Conservation (phyloP, 257 asterid species). For the Salvia hispanica region DNA sequence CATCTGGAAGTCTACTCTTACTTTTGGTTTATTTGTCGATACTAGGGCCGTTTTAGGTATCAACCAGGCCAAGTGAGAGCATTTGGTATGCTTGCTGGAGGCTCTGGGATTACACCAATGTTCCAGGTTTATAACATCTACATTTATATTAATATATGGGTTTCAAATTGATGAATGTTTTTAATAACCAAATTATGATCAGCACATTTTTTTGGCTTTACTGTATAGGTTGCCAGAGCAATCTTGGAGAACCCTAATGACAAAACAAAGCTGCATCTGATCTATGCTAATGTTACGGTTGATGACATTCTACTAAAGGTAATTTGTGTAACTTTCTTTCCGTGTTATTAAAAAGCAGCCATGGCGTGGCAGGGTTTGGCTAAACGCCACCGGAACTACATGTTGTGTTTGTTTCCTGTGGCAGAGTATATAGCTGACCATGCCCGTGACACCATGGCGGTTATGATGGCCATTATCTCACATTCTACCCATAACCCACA, state of each 20-base stretch:
- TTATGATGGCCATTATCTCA: no score
- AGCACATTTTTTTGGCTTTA: slow-evolving; percentile 1
- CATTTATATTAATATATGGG: neutral
- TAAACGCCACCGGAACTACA: no score
- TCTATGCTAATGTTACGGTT: slow-evolving; percentile 83
- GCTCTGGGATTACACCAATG: slow-evolving; percentile 76
- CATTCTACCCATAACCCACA: no score
- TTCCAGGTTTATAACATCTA: slow-evolving; percentile 48
- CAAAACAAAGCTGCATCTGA: slow-evolving; percentile 72
- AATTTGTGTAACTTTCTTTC: slow-evolving; percentile 18
- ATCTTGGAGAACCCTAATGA: slow-evolving; percentile 82
- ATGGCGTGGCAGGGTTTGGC: no score
- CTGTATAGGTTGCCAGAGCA: slow-evolving; percentile 80
- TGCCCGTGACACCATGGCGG: no score
- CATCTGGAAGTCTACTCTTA: slow-evolving; percentile 20
- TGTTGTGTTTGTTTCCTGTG: no score
- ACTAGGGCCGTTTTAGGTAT: slow-evolving; percentile 68
- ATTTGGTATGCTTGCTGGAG: slow-evolving; percentile 77
- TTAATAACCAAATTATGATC: neutral
- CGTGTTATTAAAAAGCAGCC: no score
- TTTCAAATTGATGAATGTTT: neutral
- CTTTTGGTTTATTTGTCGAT: neutral
- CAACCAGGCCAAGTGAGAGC: slow-evolving; percentile 67
- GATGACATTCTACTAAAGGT: slow-evolving; percentile 97
- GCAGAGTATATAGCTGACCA: no score